A percentile compares a stretch with the other conserved stretches of the same genome.
Evolutionary conservation across 179 eudicot genomes (phyloP).

Genomic region (Heliamphora pulchella): DNA sequence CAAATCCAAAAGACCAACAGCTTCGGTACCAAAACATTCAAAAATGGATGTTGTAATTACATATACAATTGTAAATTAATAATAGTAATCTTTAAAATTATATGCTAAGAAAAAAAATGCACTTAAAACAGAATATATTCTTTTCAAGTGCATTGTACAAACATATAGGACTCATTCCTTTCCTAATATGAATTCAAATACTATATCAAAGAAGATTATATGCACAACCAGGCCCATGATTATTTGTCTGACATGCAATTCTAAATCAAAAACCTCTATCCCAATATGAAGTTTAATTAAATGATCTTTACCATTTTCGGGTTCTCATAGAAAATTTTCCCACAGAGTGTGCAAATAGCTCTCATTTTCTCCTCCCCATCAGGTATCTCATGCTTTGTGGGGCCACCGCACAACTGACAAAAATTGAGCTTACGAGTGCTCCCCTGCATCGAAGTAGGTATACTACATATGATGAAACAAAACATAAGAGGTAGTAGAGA

Average conservation of each 20-base stretch:
- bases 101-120: not conserved
- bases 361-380: constrained; percentile 89
- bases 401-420: constrained; percentile 91
- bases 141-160: not conserved
- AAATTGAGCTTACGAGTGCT: constrained; percentile 59
- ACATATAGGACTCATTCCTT: too few species aligned
- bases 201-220: not conserved
- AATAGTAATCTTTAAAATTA: not conserved
- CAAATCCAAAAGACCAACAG: not conserved
- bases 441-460: constrained; percentile 39
- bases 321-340: constrained; percentile 81
- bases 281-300: not conserved
- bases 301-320: constrained; percentile 77
- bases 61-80: too few species aligned
- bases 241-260: not conserved
- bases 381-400: constrained; percentile 83
- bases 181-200: not conserved
- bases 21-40: not conserved
- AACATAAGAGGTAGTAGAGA: not conserved
- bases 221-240: not conserved
- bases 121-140: not conserved
- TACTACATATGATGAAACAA: constrained; percentile 4
- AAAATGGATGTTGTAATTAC: too few species aligned
- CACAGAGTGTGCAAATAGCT: constrained; percentile 85
- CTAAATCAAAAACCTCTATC: not conserved